Evolutionary conservation across 495 filamentous ascomycete species (phyloP), one percentile per base, ranked within the genome.

Genomic region (Tuber melanosporum): DNA sequence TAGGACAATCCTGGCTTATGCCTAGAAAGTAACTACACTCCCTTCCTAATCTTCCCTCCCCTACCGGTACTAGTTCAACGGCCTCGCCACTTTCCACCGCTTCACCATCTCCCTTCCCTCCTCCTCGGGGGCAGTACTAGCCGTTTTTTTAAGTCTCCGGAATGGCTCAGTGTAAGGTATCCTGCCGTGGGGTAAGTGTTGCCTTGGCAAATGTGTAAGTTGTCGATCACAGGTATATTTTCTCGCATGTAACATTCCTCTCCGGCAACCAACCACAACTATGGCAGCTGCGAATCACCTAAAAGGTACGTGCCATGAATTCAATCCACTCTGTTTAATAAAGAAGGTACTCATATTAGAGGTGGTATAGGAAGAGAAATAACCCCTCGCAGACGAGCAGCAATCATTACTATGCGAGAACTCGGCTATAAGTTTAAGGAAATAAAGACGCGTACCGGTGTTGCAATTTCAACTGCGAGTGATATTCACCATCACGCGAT

Each of bases 51-150:
- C 1, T 32, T 32, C 32, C 14, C 73, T 74, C 46, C 42, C 47
- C 73, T 47, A 74, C n/a, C n/a, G n/a, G n/a, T n/a, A n/a, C 43
- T 74, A 47, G 73, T 74, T 74, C 46, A 47, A 66, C 9, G 73
- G 73, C 10, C 62, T 74, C 42, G 45, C 73, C 32, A 47, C 49
- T 7, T 32, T 66, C 42, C 73, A 66, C 36, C 47, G 73, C n/a
- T 74, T 74, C 26, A 32, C 26, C n/a, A 66, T 66, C 26, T 66
- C 57, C 1, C 57, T n/a, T 66, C 57, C 22, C 49, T 57, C 49
- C 12, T 46, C 47, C 57, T 32, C n/a, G 12, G n/a, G n/a, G 57
- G 3, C 26, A 66, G 57, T 46, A 46, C 45, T 17, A 46, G 45
- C 10, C 45, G 12, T 46, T 46, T 46, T 47, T 22, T 22, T 22